phyloP scores from a whole-genome alignment of 2,329 filamentous ascomycete species.

The Colletotrichum agaves region DNA sequence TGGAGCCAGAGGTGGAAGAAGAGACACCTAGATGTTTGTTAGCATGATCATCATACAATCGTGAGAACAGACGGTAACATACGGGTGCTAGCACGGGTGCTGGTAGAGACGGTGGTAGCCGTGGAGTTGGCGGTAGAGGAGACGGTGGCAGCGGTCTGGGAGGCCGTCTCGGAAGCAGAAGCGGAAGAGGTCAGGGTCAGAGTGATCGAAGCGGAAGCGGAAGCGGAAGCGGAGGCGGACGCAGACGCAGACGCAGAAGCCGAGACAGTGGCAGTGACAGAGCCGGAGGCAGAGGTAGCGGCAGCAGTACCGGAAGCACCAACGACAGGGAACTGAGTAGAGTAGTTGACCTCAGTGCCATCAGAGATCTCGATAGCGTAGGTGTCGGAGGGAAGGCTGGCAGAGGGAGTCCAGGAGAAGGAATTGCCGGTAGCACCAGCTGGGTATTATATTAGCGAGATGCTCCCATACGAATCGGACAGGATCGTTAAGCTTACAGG shows the following conservation, averaged over 20 bases:
- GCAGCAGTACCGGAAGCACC: constrained; percentile 40
- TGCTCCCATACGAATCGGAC: neutral
- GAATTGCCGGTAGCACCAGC: constrained; percentile 48
- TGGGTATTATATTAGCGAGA: constrained; percentile 36
- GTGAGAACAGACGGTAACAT: neutral
- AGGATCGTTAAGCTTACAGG: constrained; percentile 46
- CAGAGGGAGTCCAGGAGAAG: constrained; percentile 52
- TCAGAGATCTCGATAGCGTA: constrained; percentile 61
- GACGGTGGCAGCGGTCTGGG: constrained; percentile 32
- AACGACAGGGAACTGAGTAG: constrained; percentile 49
- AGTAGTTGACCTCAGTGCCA: constrained; percentile 55
- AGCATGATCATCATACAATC: neutral
- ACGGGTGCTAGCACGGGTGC: constrained; percentile 37
- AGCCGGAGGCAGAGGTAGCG: constrained; percentile 27
- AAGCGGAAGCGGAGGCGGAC: constrained; percentile 32
- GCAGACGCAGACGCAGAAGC: constrained; percentile 35
- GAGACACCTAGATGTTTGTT: constrained; percentile 37
- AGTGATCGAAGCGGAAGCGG: constrained; percentile 34
- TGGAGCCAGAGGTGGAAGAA: constrained; percentile 44
- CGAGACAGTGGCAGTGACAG: constrained; percentile 30
- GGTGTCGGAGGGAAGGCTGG: constrained; percentile 49
- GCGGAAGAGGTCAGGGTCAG: constrained; percentile 34
- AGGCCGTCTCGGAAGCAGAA: constrained; percentile 37
- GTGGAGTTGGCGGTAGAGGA: constrained; percentile 26
- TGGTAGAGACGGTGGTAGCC: constrained; percentile 33